Percentiles rank a stretch among this genome's conserved stretches.
Conservation (phyloP, 108 stramenopile species). For the Fistulifera pelliculosa region DNA sequence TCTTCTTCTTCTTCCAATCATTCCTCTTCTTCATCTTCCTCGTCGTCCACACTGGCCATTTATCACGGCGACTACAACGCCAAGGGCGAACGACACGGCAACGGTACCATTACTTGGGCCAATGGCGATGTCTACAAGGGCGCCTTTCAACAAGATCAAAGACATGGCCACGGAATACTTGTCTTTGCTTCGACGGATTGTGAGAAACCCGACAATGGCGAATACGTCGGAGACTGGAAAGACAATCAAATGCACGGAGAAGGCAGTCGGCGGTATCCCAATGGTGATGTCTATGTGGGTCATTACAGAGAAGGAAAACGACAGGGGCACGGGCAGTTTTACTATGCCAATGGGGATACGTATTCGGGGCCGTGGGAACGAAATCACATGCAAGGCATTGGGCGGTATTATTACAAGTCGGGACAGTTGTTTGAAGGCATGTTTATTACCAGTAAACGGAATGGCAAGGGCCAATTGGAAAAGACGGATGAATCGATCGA, state of each 20-base stretch:
- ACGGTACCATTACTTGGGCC: constrained; percentile 13
- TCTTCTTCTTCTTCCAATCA: too few species aligned
- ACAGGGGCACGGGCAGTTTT: constrained; percentile 39
- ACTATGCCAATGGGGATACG: constrained; percentile 4
- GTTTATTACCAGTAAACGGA: constrained; percentile 34
- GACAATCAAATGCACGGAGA: constrained; percentile 50
- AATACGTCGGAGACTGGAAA: constrained; percentile 48
- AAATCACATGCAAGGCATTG: constrained; percentile 11
- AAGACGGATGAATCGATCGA: constrained; percentile 42
- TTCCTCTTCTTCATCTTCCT: too few species aligned
- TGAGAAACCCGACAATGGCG: constrained; percentile 49
- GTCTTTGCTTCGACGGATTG: constrained; percentile 47
- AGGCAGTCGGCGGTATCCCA: constrained; percentile 40
- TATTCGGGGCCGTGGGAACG: constrained; percentile 25
- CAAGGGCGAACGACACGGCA: constrained; percentile 26
- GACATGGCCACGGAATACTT: constrained; percentile 11
- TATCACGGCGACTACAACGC: constrained; percentile 46
- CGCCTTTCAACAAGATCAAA: constrained; percentile 8
- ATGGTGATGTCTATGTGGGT: constrained; percentile 50
- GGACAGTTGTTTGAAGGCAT: constrained; percentile 45
- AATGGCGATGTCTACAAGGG: constrained; percentile 14
- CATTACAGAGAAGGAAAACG: constrained; percentile 33
- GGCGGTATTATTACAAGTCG: constrained; percentile 46
- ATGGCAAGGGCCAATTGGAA: constrained; percentile 56
- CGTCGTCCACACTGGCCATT: not conserved